Evolutionary conservation across 2,329 filamentous ascomycete genomes (phyloP).

Genomic region (Rutstroemia sydowiana): DNA sequence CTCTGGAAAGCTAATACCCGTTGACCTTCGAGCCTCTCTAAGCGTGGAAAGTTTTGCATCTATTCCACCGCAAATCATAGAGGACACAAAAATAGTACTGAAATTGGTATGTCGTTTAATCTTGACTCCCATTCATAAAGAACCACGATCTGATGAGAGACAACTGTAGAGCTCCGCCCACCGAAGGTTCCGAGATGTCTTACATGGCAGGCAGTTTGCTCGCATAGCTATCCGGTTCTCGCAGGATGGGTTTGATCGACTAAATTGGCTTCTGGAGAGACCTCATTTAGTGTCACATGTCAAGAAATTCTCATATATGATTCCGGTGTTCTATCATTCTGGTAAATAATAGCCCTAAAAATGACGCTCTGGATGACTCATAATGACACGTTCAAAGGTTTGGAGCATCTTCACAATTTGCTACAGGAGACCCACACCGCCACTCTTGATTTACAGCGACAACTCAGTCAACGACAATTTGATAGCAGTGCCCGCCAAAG

Average conservation of each 20-base stretch:
- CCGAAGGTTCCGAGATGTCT: conserved; percentile 42
- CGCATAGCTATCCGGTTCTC: conserved; percentile 30
- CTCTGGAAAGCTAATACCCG: conserved; percentile 40
- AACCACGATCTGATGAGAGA: not conserved
- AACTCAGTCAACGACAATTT: conserved; percentile 7
- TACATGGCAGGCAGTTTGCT: conserved; percentile 44
- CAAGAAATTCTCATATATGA: conserved; percentile 53
- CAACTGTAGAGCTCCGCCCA: conserved; percentile 35
- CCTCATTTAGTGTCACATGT: conserved; percentile 45
- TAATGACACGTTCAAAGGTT: conserved; percentile 2
- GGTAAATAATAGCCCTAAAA: conserved; percentile 31
- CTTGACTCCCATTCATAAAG: not conserved
- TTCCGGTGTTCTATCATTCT: conserved; percentile 50
- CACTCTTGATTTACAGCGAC: conserved; percentile 2
- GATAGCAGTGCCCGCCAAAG: not conserved
- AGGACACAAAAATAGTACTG: conserved; percentile 32
- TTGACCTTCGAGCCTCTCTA: conserved; percentile 43
- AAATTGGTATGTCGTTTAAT: conserved; percentile 29
- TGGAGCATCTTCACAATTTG: conserved; percentile 6
- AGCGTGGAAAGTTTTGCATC: conserved; percentile 45
- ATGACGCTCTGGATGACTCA: no score
- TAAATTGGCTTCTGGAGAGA: conserved; percentile 42
- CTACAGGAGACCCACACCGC: conserved; percentile 7
- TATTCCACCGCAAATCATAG: conserved; percentile 22
- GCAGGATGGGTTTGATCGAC: conserved; percentile 39